phyloP scores from a whole-genome alignment of 1,284 basidiomycete genomes.

The Melampsora larici-populina region DNA sequence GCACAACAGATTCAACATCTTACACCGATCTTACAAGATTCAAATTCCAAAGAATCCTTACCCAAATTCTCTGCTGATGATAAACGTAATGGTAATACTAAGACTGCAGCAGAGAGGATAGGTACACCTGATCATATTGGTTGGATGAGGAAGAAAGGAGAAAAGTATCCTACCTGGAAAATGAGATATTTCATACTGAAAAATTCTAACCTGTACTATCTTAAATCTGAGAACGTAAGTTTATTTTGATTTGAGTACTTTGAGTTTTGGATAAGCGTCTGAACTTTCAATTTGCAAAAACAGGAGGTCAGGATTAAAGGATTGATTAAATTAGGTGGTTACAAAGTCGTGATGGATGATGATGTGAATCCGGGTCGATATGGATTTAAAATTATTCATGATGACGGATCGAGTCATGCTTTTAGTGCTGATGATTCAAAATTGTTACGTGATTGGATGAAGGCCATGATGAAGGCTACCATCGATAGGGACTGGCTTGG shows the following conservation, averaged over 20 bases:
- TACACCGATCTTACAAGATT: slow-evolving; percentile 46
- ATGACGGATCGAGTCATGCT: slow-evolving; percentile 78
- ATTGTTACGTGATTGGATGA: slow-evolving; percentile 94
- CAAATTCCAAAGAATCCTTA: slow-evolving; percentile 28
- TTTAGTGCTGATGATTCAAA: slow-evolving; percentile 86
- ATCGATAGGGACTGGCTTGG: slow-evolving; percentile 87
- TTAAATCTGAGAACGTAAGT: slow-evolving; percentile 71
- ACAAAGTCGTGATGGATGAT: slow-evolving; percentile 90
- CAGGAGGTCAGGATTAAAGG: slow-evolving; percentile 93
- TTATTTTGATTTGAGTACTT: slow-evolving; percentile 8
- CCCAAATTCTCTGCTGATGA: slow-evolving; percentile 40
- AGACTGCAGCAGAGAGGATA: slow-evolving; percentile 73
- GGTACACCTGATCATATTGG: slow-evolving; percentile 81
- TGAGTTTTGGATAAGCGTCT: slow-evolving; percentile 47
- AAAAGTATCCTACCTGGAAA: slow-evolving; percentile 92
- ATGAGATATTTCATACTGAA: slow-evolving; percentile 89
- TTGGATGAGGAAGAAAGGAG: slow-evolving; percentile 94
- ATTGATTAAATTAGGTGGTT: slow-evolving; percentile 85
- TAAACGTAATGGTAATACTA: slow-evolving; percentile 45
- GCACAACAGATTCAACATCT: slow-evolving; percentile 47
- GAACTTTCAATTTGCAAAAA: slow-evolving; percentile 43
- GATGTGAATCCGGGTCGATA: slow-evolving; percentile 86
- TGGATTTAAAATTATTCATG: slow-evolving; percentile 91
- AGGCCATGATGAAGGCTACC: slow-evolving; percentile 97
- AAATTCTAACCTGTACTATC: slow-evolving; percentile 79